Percentiles rank a stretch among this genome's conserved stretches.
phyloP scores from a whole-genome alignment of 257 asterid species.

The Capsicum baccatum region DNA sequence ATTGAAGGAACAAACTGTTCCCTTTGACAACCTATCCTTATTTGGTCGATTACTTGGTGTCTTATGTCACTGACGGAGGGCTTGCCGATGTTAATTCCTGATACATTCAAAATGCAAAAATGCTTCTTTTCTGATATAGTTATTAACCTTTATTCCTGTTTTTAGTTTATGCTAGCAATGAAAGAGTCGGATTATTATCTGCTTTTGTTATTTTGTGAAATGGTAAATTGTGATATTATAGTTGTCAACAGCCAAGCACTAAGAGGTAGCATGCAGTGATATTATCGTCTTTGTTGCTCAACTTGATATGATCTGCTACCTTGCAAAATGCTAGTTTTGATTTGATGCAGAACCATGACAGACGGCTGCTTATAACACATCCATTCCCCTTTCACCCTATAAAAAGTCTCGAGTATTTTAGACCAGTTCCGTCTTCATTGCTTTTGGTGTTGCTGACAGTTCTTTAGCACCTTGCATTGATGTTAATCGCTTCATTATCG shows the following conservation, averaged over 20 bases:
- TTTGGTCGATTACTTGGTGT: not conserved
- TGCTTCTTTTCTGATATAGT: conserved; percentile 2
- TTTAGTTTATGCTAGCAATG: not conserved
- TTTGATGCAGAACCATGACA: not conserved
- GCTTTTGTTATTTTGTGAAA: no score
- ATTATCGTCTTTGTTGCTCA: not conserved
- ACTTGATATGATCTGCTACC: not conserved
- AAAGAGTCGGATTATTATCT: not conserved
- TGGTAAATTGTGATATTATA: not conserved
- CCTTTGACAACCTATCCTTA: not conserved
- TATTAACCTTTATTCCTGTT: not conserved
- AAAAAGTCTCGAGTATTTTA: not conserved
- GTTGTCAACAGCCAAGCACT: not conserved
- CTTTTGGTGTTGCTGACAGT: not conserved
- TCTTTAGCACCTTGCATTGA: not conserved
- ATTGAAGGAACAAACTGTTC: not conserved
- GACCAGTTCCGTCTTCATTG: conserved; percentile 3
- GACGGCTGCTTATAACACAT: not conserved
- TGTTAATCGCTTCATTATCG: not conserved
- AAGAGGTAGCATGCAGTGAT: not conserved
- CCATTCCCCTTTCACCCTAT: not conserved
- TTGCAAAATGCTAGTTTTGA: not conserved
- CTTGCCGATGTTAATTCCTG: not conserved
- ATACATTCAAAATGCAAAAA: not conserved
- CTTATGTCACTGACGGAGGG: not conserved